Percentiles rank a stretch among this genome's conserved stretches.
Evolutionary conservation across 257 asterid genomes (phyloP).

Genomic region (Solanum chaucha): DNA sequence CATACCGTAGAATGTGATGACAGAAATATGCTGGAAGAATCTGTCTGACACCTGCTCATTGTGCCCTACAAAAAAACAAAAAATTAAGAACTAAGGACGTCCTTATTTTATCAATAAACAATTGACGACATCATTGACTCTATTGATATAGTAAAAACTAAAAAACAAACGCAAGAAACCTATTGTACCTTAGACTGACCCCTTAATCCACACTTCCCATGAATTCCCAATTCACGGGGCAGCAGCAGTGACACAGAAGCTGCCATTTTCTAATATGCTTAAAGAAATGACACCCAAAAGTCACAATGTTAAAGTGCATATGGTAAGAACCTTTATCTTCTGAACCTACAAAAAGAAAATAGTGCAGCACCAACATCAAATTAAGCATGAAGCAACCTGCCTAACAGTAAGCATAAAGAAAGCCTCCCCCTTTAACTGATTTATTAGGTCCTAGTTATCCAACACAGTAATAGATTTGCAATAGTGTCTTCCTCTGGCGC

Average conservation of each 20-base stretch:
- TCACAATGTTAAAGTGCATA: neutral
- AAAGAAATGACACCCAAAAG: neutral
- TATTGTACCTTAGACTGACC: constrained; percentile 18
- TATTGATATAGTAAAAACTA: neutral
- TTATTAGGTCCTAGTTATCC: neutral
- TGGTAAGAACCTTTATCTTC: neutral
- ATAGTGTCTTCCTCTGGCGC: too few species aligned
- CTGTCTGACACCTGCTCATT: constrained; percentile 8
- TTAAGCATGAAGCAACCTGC: neutral
- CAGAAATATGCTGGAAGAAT: constrained; percentile 1
- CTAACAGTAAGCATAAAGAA: neutral
- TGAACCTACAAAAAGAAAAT: neutral
- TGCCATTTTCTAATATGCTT: constrained; percentile 19
- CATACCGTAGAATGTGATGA: constrained; percentile 25
- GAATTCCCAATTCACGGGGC: constrained; percentile 13
- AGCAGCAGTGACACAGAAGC: constrained; percentile 23
- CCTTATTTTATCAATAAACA: neutral
- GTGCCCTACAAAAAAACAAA: constrained; percentile 11
- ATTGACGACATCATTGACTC: neutral
- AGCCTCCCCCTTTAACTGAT: neutral
- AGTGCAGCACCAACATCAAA: neutral
- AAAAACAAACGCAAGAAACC: neutral
- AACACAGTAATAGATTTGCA: neutral
- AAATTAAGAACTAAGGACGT: neutral
- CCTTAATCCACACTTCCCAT: constrained; percentile 1